phyloP scores from a whole-genome alignment of 2,329 filamentous ascomycete genomes.

The Metarhizium humberi region DNA sequence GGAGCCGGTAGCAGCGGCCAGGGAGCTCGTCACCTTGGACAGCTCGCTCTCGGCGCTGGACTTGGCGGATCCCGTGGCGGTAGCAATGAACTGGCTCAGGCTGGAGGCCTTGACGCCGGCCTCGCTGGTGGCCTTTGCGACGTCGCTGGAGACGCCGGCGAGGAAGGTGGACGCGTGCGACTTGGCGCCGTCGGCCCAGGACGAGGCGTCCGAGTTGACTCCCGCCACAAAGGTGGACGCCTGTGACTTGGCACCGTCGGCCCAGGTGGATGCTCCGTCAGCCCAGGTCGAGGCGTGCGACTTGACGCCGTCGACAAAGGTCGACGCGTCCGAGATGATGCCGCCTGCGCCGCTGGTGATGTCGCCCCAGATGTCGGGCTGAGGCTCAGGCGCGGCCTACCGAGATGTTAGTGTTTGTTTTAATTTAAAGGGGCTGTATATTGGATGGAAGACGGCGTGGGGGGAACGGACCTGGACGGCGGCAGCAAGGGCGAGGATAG shows the following conservation, averaged over 20 bases:
- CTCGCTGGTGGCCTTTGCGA: slow-evolving; percentile 9
- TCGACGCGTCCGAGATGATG: slow-evolving; percentile 1
- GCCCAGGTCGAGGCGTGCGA: not conserved
- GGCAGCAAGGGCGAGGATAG: slow-evolving; percentile 22
- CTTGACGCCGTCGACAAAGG: slow-evolving; percentile 1
- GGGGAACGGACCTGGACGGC: slow-evolving; percentile 17
- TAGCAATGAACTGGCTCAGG: slow-evolving; percentile 12
- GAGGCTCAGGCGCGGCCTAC: slow-evolving; percentile 7
- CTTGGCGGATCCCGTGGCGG: slow-evolving; percentile 11
- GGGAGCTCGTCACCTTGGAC: slow-evolving; percentile 10
- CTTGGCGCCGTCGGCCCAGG: not conserved
- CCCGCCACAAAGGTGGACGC: not conserved
- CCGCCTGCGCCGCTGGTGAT: not conserved
- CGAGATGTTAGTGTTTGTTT: not conserved
- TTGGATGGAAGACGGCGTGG: not conserved
- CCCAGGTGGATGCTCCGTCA: slow-evolving; percentile 3
- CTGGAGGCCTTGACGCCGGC: slow-evolving; percentile 16
- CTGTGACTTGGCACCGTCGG: not conserved
- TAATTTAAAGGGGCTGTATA: not conserved
- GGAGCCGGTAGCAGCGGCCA: slow-evolving; percentile 10
- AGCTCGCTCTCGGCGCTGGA: slow-evolving; percentile 11
- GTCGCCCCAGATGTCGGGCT: slow-evolving; percentile 7
- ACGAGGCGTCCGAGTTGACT: not conserved
- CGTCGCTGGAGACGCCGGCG: slow-evolving; percentile 7
- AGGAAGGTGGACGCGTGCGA: slow-evolving; percentile 6